Evolutionary conservation across 768 basidiomycete species (phyloP), one percentile per base, ranked within the genome.

Genomic region (Symmetrospora coprosmae): DNA sequence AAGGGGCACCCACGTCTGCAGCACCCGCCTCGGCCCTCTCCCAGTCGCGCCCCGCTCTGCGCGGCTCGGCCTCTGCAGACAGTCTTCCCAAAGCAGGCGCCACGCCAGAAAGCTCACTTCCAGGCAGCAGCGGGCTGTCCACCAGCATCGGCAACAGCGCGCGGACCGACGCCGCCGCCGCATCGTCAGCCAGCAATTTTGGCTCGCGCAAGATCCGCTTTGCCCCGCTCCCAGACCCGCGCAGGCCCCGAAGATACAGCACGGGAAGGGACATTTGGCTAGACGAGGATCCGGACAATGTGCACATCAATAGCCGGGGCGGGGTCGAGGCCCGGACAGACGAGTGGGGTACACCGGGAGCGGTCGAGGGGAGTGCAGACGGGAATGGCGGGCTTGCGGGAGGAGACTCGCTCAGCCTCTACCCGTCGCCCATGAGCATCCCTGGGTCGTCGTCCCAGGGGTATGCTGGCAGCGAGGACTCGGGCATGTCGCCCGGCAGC

Each of bases 161-260:
- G 23, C 31, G 7, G 25, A 49, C 17, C n/a, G n/a, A 49, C 33
- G 47, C 47, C 47, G 49, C 49, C 23, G 38, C 30, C 17, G 17
- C 40, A 43, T 11, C 8, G 25, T 11, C 17, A 16, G 34, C 14
- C 49, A 50, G 49, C 25, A n/a, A n/a, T n/a, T n/a, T 25, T 23
- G 45, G 8, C 11, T 28, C 39, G 46, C n/a, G 41, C 41, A 8
- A 40, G 41, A 58, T 58, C 30, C 55, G 41, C 9, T 58, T 58
- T 41, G 55, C 55, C 7, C 55, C 55, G 19, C 27, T 58, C 16
- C 55, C 55, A n/a, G 55, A 58, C 23, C 55, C 55, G 9, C 25
- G 51, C 37, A 25, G 37, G 43, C 43, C 55, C 13, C 28, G 55
- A 31, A 43, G 55, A 21, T 40, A 58, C 31, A 45, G 40, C 14